Evolutionary conservation across 371 early-diverging fungal genomes (phyloP).

Genomic region (Actinomortierella wolfii): DNA sequence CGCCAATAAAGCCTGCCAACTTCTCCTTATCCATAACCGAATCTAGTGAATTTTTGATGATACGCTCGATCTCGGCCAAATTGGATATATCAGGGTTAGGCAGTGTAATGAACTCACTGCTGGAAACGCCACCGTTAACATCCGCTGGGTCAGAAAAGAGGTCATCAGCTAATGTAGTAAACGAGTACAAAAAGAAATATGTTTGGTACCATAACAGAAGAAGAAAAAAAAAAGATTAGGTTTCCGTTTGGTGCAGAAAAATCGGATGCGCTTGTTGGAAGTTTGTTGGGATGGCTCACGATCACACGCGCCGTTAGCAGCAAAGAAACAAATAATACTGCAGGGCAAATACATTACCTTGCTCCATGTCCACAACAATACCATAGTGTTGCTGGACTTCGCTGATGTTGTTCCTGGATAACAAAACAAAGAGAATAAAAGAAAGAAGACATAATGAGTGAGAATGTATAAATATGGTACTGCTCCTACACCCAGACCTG

Average conservation of each 20-base stretch:
- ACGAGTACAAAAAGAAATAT: background rate
- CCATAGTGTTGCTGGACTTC: conserved; percentile 50
- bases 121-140: conserved; percentile 33
- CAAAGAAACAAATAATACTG: conserved; percentile 6
- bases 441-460: too few species aligned
- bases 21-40: conserved; percentile 55
- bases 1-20: conserved; percentile 51
- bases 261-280: too few species aligned
- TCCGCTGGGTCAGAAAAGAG: conserved; percentile 44
- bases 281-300: too few species aligned
- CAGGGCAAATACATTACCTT: conserved; percentile 10
- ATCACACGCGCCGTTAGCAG: too few species aligned
- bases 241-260: background rate
- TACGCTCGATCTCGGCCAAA: conserved; percentile 62
- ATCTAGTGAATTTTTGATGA: conserved; percentile 52
- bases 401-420: conserved; percentile 48
- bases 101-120: conserved; percentile 48
- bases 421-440: conserved; percentile 3
- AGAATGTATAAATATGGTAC: too few species aligned
- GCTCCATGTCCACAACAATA: conserved; percentile 7
- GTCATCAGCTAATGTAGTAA: conserved; percentile 16
- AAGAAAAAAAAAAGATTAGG: conserved; percentile 2
- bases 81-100: conserved; percentile 70
- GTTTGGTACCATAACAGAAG: too few species aligned
- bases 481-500: too few species aligned